Evolutionary conservation across 148 eudicot species (phyloP).

Genomic region (Chenopodium formosanum): DNA sequence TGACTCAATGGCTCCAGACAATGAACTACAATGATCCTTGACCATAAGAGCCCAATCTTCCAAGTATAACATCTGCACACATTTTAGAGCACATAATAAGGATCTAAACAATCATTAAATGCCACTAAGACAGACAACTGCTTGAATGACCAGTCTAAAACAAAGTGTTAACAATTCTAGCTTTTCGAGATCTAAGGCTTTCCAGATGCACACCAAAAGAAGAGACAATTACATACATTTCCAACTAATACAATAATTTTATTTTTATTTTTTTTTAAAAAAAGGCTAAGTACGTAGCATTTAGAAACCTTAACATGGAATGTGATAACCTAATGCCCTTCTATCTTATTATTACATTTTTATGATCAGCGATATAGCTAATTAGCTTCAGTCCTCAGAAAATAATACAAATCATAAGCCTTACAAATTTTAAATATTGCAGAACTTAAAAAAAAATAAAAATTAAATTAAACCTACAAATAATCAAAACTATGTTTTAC

Average conservation of each 20-base stretch:
- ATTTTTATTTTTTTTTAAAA: too few relatives aligned
- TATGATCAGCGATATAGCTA: neutral
- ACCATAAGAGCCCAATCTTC: constrained; percentile 64
- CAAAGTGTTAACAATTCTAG: neutral
- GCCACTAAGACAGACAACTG: neutral
- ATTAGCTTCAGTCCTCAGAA: too few relatives aligned
- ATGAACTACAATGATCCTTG: constrained; percentile 52
- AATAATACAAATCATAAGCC: neutral
- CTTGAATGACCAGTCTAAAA: neutral
- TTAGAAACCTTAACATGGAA: too few relatives aligned
- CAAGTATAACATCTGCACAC: constrained; percentile 55
- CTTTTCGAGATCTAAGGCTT: neutral
- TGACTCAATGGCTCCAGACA: constrained; percentile 58
- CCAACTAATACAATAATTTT: too few relatives aligned
- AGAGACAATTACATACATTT: too few relatives aligned
- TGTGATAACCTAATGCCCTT: too few relatives aligned
- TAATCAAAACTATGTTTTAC: too few relatives aligned
- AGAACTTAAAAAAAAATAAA: neutral
- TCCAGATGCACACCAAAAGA: too few relatives aligned
- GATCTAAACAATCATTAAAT: neutral
- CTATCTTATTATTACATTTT: too few relatives aligned
- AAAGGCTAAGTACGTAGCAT: too few relatives aligned
- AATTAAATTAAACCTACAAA: too few relatives aligned
- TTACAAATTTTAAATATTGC: neutral
- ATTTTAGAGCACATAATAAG: constrained; percentile 2